Evolutionary conservation across 352 stramenopile species (phyloP).

Genomic region (Globisporangium nagaii): DNA sequence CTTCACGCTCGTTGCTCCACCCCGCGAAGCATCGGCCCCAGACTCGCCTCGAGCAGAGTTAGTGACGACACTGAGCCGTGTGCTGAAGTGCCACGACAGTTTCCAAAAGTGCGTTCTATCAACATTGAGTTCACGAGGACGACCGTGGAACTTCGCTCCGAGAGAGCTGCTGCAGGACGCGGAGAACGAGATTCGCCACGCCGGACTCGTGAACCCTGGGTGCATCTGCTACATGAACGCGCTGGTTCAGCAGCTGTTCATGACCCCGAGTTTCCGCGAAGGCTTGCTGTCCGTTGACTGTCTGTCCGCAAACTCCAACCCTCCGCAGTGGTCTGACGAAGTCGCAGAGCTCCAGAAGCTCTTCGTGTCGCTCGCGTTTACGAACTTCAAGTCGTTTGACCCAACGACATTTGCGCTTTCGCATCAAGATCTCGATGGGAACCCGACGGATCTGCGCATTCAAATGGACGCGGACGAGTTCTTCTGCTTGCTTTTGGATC

Average conservation of each 20-base stretch:
- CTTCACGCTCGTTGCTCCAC: neutral
- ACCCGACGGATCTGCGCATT: constrained; percentile 61
- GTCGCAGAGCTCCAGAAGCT: constrained; percentile 59
- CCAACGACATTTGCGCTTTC: constrained; percentile 62
- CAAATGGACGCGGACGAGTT: constrained; percentile 87
- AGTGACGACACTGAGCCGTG: neutral
- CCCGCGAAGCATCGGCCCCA: neutral
- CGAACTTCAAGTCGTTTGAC: constrained; percentile 42
- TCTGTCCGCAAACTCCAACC: neutral
- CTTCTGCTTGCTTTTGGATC: constrained; percentile 73
- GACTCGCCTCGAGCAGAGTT: neutral
- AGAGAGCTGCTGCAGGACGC: constrained; percentile 33
- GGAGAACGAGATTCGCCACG: constrained; percentile 22
- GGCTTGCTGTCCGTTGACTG: constrained; percentile 40
- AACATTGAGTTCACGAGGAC: constrained; percentile 23
- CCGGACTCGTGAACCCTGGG: constrained; percentile 95
- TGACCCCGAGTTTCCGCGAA: constrained; percentile 54
- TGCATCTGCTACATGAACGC: constrained; percentile 99
- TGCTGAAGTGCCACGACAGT: constrained; percentile 1
- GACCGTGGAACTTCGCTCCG: constrained; percentile 59
- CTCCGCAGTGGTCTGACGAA: constrained; percentile 38
- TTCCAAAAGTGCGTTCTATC: constrained; percentile 25
- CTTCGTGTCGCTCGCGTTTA: constrained; percentile 53
- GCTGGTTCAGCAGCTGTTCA: constrained; percentile 95
- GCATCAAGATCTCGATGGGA: constrained; percentile 63